These are phyloP conservation scores for Fonsecaea pedrosoi DNA, from an alignment of 2,329 filamentous ascomycete species.

Conservation along the genomic window DNA sequence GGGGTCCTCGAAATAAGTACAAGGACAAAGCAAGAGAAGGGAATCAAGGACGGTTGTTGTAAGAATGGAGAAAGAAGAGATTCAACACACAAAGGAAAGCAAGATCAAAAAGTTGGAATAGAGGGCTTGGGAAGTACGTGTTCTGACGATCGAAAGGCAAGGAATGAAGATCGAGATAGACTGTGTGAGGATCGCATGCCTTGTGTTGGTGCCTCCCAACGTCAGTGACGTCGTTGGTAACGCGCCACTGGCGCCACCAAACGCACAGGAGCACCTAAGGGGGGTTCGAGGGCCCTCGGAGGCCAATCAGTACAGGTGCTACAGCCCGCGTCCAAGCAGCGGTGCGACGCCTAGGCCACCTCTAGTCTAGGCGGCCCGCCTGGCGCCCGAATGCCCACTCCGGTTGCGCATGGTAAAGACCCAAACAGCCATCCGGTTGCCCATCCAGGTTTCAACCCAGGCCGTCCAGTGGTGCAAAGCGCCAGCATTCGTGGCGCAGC, in stretches of 20 bases:
- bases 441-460: conserved; percentile 3
- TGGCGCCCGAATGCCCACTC: conserved; percentile 4
- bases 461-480: background rate
- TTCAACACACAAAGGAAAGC: conserved; percentile 13
- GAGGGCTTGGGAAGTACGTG: conserved; percentile 8
- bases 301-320: conserved; percentile 11
- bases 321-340: conserved; percentile 12
- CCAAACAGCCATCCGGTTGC: background rate
- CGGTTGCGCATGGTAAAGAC: conserved; percentile 7
- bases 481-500: conserved; percentile 7
- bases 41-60: conserved; percentile 10
- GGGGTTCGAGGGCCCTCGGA: background rate
- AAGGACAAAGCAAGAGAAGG: conserved; percentile 18
- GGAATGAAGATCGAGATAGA: conserved; percentile 7
- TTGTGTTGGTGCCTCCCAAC: conserved; percentile 3
- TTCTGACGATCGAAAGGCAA: background rate
- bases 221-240: conserved; percentile 13
- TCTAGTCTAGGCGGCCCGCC: conserved; percentile 11
- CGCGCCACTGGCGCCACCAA: background rate
- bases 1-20: conserved; percentile 18
- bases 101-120: conserved; percentile 25
- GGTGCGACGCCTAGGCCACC: conserved; percentile 13
- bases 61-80: conserved; percentile 16
- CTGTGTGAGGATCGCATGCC: conserved; percentile 10
- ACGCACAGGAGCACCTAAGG: conserved; percentile 1